These are phyloP conservation scores for Monocercomonoides exilis DNA, from an alignment of 78 protist genomes.

Conservation along the genomic window DNA sequence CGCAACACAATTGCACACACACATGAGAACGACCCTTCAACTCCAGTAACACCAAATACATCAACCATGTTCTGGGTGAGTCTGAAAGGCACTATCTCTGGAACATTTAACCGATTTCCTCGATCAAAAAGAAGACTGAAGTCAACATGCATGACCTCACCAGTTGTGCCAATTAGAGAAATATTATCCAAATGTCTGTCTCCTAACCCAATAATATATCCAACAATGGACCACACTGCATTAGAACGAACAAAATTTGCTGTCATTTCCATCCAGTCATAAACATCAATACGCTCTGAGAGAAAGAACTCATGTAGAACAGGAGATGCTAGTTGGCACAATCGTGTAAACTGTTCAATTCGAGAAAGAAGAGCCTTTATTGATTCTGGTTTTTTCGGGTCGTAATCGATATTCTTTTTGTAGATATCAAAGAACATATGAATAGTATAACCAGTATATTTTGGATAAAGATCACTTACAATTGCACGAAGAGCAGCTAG, in stretches of 20 bases:
- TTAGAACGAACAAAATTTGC: not conserved
- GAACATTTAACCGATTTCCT: constrained; percentile 6
- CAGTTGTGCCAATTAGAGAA: constrained; percentile 19
- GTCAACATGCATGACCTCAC: constrained; percentile 44
- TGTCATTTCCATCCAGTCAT: not conserved
- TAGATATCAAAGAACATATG: not conserved
- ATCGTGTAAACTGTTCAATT: not conserved
- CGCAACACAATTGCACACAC: constrained; percentile 34
- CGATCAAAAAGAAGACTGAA: constrained; percentile 49
- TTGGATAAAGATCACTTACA: not conserved
- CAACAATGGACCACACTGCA: constrained; percentile 26
- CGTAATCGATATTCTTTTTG: not conserved
- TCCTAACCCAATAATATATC: constrained; percentile 44
- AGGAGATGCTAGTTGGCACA: not conserved
- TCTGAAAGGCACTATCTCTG: constrained; percentile 63
- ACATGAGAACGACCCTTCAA: constrained; percentile 47
- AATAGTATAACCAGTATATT: not conserved
- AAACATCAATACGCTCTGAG: not conserved
- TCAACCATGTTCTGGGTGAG: constrained; percentile 28
- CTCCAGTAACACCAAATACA: constrained; percentile 7
- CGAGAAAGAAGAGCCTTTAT: not conserved
- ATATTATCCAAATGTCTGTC: constrained; percentile 55
- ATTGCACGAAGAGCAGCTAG: not conserved
- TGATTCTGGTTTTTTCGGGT: not conserved
- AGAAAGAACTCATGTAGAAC: not conserved